phyloP scores from a whole-genome alignment of 306 rosid genomes.

The Cajanus cajan region DNA sequence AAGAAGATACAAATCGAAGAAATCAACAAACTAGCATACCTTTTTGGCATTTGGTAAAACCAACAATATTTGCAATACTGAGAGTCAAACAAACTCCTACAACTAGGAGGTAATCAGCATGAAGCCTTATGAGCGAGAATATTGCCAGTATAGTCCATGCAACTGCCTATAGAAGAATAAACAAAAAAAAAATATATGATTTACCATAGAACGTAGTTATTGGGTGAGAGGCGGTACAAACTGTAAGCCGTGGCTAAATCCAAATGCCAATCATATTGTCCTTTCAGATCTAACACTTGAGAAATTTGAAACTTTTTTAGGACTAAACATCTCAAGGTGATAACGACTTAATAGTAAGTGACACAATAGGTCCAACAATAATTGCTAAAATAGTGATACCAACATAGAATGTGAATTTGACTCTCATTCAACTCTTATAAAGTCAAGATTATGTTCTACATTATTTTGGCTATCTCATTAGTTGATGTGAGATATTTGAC shows the following conservation, averaged over 20 bases:
- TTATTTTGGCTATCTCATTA: too few species aligned
- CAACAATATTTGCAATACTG: constrained; percentile 79
- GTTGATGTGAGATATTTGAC: too few species aligned
- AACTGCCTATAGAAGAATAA: constrained; percentile 48
- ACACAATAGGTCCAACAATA: too few species aligned
- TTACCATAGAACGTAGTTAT: background rate
- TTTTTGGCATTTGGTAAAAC: constrained; percentile 81
- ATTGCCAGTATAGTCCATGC: constrained; percentile 69
- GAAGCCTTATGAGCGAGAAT: constrained; percentile 76
- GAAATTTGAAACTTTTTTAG: too few species aligned
- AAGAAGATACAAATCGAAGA: background rate
- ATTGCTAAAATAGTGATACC: too few species aligned
- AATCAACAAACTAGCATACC: constrained; percentile 41
- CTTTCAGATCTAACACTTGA: background rate
- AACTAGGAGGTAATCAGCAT: constrained; percentile 85
- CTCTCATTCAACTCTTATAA: too few species aligned
- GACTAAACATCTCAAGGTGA: too few species aligned
- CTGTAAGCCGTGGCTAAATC: background rate
- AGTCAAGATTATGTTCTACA: too few species aligned
- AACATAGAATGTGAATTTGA: too few species aligned
- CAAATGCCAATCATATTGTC: background rate
- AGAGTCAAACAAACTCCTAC: constrained; percentile 84
- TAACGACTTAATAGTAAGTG: too few species aligned
- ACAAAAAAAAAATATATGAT: background rate
- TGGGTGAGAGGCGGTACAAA: background rate